These are phyloP conservation scores for Colletotrichum abscissum DNA, from an alignment of 2,329 filamentous ascomycete genomes.

Conservation along the genomic window DNA sequence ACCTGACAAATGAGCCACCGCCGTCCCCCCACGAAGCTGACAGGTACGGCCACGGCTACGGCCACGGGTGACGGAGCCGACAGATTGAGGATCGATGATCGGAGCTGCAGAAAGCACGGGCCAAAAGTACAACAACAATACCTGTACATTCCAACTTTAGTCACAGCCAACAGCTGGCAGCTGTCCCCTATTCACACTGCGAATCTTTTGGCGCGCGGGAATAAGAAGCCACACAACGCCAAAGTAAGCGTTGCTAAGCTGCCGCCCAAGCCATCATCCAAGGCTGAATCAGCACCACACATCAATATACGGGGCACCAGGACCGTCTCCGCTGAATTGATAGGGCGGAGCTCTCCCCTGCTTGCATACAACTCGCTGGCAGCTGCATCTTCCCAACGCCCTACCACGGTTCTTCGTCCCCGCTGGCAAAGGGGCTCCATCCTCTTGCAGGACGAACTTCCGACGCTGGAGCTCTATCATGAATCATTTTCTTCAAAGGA, in stretches of 20 bases:
- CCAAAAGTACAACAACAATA: background rate
- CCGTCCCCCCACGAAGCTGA: slow-evolving; percentile 4
- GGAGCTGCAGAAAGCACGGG: background rate
- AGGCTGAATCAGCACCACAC: slow-evolving; percentile 32
- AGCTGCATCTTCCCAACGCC: background rate
- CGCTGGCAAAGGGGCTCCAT: no score
- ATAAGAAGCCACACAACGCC: background rate
- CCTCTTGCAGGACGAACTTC: background rate
- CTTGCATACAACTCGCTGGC: background rate
- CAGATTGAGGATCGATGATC: background rate
- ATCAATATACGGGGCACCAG: slow-evolving; percentile 8
- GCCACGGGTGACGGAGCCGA: background rate
- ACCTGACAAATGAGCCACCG: slow-evolving; percentile 4
- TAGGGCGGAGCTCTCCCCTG: background rate
- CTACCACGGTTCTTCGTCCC: background rate
- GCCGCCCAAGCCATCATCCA: slow-evolving; percentile 5
- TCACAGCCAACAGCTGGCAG: no score
- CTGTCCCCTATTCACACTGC: background rate
- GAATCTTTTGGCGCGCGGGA: slow-evolving; percentile 15
- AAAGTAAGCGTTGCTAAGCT: slow-evolving; percentile 28
- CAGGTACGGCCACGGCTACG: background rate
- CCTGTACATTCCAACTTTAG: no score
- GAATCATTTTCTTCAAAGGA: background rate
- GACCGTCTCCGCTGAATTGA: background rate
- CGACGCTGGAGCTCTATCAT: background rate